A percentile compares a stretch with the other conserved stretches of the same genome.
Conservation (phyloP, 176 grass and related monocot species). For the Elaeis guineensis region DNA sequence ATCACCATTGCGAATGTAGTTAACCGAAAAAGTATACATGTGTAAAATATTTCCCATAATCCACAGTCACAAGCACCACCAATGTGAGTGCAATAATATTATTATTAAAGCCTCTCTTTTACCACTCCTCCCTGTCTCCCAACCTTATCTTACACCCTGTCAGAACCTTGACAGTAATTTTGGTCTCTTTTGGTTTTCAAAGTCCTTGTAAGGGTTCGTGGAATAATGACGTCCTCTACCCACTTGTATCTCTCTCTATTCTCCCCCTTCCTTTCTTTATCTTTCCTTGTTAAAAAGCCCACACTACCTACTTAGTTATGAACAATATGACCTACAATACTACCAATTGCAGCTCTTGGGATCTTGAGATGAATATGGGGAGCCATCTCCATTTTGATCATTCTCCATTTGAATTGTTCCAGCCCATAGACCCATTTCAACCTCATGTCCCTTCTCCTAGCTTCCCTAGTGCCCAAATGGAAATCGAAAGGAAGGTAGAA, state of each 20-base stretch:
- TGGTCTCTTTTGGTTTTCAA: too few relatives aligned
- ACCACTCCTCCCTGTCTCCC: constrained; percentile 11
- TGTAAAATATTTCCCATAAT: not conserved
- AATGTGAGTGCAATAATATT: not conserved
- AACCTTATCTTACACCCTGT: constrained; percentile 15
- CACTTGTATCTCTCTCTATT: constrained; percentile 13
- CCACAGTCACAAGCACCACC: not conserved
- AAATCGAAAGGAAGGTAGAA: too few relatives aligned
- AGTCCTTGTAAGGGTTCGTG: too few relatives aligned
- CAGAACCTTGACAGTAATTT: not conserved
- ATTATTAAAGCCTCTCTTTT: constrained; percentile 20
- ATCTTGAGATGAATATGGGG: constrained; percentile 81
- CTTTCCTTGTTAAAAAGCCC: not conserved
- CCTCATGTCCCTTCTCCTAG: constrained; percentile 3
- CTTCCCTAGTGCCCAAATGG: constrained; percentile 9
- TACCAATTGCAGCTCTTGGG: constrained; percentile 77
- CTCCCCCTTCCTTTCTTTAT: constrained; percentile 10
- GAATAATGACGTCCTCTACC: not conserved
- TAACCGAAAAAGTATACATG: not conserved
- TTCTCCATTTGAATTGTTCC: constrained; percentile 21
- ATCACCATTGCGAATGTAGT: constrained; percentile 29
- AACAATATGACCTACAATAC: constrained; percentile 57
- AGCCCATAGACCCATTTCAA: constrained; percentile 28
- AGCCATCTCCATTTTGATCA: constrained; percentile 72
- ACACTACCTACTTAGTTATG: constrained; percentile 18